Conservation (phyloP, 164 flowering plant species). For the Stephania cephalantha region DNA sequence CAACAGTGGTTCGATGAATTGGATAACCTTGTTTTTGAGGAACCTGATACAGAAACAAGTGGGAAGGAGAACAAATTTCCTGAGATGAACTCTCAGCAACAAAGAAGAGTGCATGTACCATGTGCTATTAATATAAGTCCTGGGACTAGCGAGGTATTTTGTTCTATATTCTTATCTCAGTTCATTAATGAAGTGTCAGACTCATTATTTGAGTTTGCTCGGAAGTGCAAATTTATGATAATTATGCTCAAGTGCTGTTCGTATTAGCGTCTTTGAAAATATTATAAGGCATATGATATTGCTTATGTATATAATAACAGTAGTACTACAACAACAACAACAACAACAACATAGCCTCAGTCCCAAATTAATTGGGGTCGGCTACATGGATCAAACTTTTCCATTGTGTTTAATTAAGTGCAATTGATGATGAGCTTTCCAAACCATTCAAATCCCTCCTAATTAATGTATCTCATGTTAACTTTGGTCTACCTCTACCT, state of each 20-base stretch:
- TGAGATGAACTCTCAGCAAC: slow-evolving; percentile 25
- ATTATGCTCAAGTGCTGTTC: neutral
- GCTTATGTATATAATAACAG: too few relatives aligned
- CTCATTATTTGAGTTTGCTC: neutral
- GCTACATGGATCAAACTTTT: too few relatives aligned
- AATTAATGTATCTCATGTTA: too few relatives aligned
- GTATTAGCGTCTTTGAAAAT: neutral
- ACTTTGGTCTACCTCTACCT: too few relatives aligned
- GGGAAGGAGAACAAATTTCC: slow-evolving; percentile 20
- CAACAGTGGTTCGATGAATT: slow-evolving; percentile 93
- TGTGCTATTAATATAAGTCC: slow-evolving; percentile 72
- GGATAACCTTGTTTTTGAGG: slow-evolving; percentile 57
- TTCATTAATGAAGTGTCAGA: neutral
- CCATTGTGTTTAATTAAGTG: too few relatives aligned
- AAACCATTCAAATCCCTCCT: too few relatives aligned
- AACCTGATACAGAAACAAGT: slow-evolving; percentile 28
- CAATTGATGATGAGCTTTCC: too few relatives aligned
- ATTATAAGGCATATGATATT: neutral
- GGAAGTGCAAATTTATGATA: neutral
- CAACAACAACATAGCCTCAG: too few relatives aligned
- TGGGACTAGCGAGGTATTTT: slow-evolving; percentile 83
- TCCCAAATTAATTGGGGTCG: too few relatives aligned
- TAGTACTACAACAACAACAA: too few relatives aligned
- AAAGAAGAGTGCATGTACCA: slow-evolving; percentile 30
- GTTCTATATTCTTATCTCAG: neutral